Evolutionary conservation across 2,329 filamentous ascomycete genomes (phyloP).

Genomic region (Cercospora sp.): DNA sequence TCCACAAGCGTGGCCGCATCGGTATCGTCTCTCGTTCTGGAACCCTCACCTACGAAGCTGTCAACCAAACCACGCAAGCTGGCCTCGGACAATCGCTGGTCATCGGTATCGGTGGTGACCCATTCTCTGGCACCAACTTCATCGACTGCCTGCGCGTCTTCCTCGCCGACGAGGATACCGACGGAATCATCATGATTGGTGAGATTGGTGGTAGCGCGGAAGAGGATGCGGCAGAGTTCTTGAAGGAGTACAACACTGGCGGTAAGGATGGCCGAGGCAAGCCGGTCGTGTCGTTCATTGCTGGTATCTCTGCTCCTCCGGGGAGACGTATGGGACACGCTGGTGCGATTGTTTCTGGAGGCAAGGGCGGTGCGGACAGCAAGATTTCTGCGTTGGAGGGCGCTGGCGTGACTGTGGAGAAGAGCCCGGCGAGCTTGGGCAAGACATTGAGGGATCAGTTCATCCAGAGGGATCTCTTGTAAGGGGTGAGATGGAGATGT

Average conservation of each 20-base stretch:
- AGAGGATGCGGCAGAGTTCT: slow-evolving; percentile 96
- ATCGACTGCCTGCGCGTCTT: slow-evolving; percentile 99
- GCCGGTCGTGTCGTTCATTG: slow-evolving; percentile 97
- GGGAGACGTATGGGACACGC: slow-evolving; percentile 98
- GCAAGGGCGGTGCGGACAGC: slow-evolving; percentile 95
- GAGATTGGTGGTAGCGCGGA: slow-evolving; percentile 97
- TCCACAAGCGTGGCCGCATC: slow-evolving; percentile 98
- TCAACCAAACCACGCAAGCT: slow-evolving; percentile 98
- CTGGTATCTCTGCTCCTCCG: slow-evolving; percentile 94
- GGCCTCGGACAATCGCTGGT: slow-evolving; percentile 97
- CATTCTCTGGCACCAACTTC: slow-evolving; percentile 99
- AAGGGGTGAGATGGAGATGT: slow-evolving; percentile 36
- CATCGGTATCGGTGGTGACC: slow-evolving; percentile 96
- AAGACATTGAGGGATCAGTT: slow-evolving; percentile 95
- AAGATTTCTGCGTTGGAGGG: slow-evolving; percentile 94
- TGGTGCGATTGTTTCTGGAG: slow-evolving; percentile 94
- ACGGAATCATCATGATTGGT: slow-evolving; percentile 99
- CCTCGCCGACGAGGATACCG: slow-evolving; percentile 91
- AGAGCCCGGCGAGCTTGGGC: slow-evolving; percentile 85
- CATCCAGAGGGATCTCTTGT: slow-evolving; percentile 92
- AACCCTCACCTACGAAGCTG: slow-evolving; percentile 98
- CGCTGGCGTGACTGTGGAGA: slow-evolving; percentile 94
- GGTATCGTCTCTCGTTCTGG: slow-evolving; percentile 98
- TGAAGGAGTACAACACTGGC: slow-evolving; percentile 81
- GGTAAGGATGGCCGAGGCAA: slow-evolving; percentile 63